These are phyloP conservation scores for Tinospora cordifolia DNA, from an alignment of 164 flowering plant genomes.

Conservation along the genomic window DNA sequence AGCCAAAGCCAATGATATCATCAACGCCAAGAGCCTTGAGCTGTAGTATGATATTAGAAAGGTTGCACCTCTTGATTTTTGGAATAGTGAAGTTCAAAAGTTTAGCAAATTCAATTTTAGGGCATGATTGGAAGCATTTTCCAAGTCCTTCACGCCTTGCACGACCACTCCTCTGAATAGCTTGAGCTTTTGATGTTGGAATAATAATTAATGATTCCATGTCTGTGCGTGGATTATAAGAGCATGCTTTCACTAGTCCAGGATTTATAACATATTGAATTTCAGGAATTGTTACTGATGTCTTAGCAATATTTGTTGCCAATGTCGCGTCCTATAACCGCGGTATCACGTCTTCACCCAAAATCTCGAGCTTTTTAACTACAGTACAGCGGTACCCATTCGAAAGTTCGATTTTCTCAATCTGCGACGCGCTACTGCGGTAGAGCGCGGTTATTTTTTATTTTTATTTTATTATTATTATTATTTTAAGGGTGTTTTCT, in stretches of 20 bases:
- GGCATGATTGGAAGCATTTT: slow-evolving; percentile 83
- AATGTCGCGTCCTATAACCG: too few species aligned
- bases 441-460: too few species aligned
- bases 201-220: slow-evolving; percentile 68
- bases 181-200: slow-evolving; percentile 90
- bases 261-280: slow-evolving; percentile 91
- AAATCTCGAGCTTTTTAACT: too few species aligned
- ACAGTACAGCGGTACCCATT: too few species aligned
- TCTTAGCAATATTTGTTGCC: slow-evolving; percentile 96
- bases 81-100: slow-evolving; percentile 75
- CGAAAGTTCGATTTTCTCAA: too few species aligned
- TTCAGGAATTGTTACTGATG: slow-evolving; percentile 94
- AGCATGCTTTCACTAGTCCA: slow-evolving; percentile 89
- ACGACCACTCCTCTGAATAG: slow-evolving; percentile 96
- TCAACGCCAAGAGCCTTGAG: slow-evolving; percentile 89
- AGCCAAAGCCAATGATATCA: slow-evolving; percentile 83
- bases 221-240: slow-evolving; percentile 62
- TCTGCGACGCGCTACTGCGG: too few species aligned
- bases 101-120: slow-evolving; percentile 64
- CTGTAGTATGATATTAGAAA: slow-evolving; percentile 81
- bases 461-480: too few species aligned
- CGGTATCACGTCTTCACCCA: too few species aligned
- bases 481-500: too few species aligned
- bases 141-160: slow-evolving; percentile 97
- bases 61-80: slow-evolving; percentile 88